phyloP scores from a whole-genome alignment of 2,329 filamentous ascomycete species.

The Zymoseptoria crescenta region DNA sequence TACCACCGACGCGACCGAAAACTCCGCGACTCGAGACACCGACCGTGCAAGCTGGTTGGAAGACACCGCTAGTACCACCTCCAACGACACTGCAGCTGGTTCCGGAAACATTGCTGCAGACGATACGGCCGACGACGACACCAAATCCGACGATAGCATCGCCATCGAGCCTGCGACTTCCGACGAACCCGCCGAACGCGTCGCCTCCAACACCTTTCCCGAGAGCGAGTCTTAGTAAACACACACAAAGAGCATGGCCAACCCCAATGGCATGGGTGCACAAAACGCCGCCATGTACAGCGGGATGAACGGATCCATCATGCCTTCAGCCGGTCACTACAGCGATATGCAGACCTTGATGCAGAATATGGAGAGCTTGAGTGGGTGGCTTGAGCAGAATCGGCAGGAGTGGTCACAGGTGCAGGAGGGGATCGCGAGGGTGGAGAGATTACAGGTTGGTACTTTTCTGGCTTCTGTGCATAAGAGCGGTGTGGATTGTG shows the following conservation, averaged over 20 bases:
- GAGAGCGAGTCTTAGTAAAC: background rate
- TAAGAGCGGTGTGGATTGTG: background rate
- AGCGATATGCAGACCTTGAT: conserved; percentile 33
- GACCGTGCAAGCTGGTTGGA: background rate
- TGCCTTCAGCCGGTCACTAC: conserved; percentile 32
- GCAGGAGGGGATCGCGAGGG: conserved; percentile 26
- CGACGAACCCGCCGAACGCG: background rate
- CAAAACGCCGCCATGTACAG: conserved; percentile 22
- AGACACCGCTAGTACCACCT: background rate
- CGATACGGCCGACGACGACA: background rate
- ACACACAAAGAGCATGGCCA: conserved; percentile 16
- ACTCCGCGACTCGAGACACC: background rate
- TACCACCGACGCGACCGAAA: background rate
- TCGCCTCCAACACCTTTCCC: background rate
- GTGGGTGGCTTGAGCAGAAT: conserved; percentile 30
- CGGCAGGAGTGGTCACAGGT: conserved; percentile 28
- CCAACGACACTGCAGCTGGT: background rate
- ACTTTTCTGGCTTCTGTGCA: background rate
- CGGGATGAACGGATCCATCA: conserved; percentile 23
- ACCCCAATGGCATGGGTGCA: conserved; percentile 21
- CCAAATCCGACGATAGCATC: background rate
- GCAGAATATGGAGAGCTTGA: conserved; percentile 30
- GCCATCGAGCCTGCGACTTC: background rate
- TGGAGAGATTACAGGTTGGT: conserved; percentile 21
- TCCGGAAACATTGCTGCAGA: background rate